phyloP scores from a whole-genome alignment of 495 filamentous ascomycete species.

The Xylaria acuta region DNA sequence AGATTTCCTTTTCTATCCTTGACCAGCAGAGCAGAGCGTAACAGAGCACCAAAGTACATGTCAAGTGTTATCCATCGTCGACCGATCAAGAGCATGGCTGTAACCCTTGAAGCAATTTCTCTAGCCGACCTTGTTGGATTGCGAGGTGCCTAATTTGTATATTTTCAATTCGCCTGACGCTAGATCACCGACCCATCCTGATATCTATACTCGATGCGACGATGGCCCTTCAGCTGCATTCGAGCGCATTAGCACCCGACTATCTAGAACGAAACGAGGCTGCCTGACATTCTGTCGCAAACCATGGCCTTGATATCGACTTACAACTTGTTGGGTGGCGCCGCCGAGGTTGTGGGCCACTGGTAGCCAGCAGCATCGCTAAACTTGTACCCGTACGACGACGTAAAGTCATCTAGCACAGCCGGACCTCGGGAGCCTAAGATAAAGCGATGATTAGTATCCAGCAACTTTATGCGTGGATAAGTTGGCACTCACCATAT shows the following conservation, averaged over 20 bases:
- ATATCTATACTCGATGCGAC: slow-evolving; percentile 30
- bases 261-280: slow-evolving; percentile 29
- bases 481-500: slow-evolving; percentile 76
- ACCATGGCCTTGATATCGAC: slow-evolving; percentile 38
- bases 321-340: slow-evolving; percentile 74
- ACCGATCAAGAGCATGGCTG: slow-evolving; percentile 2
- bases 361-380: slow-evolving; percentile 96
- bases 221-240: slow-evolving; percentile 32
- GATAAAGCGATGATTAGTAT: slow-evolving; percentile 24
- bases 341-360: slow-evolving; percentile 75
- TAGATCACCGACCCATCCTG: slow-evolving; percentile 19
- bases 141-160: slow-evolving; percentile 28
- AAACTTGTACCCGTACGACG: slow-evolving; percentile 98
- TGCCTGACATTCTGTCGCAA: slow-evolving; percentile 36
- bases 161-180: slow-evolving; percentile 24
- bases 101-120: slow-evolving; percentile 8
- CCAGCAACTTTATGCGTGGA: neutral
- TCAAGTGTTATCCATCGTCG: slow-evolving; percentile 18
- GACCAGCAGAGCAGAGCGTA: slow-evolving; percentile 21
- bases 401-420: slow-evolving; percentile 97
- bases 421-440: slow-evolving; percentile 94
- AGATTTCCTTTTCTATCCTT: slow-evolving; percentile 27
- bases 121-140: slow-evolving; percentile 18
- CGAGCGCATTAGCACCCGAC: slow-evolving; percentile 31
- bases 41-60: slow-evolving; percentile 25